Base-by-base conservation (phyloP, 805 yeast genomes). In the Ogataea saltuana region DNA sequence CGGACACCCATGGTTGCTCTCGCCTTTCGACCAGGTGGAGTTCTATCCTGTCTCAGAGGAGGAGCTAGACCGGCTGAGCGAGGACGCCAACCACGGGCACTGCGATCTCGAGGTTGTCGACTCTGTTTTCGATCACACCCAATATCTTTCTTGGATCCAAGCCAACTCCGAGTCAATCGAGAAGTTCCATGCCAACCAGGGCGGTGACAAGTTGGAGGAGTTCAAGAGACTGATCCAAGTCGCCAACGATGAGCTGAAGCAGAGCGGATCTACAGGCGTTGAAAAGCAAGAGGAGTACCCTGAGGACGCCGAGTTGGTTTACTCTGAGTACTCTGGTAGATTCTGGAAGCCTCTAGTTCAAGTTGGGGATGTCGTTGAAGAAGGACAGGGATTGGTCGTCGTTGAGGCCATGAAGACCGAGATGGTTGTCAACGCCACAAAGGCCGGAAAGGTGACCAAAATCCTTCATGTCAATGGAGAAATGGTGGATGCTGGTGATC, bases 351-450 rank as follows among this genome's bases (percentile, higher is more conserved):
- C 95, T 1, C 69, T 89, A 52, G 95, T 85, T 21, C 68, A 74
- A 44, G 90, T 76, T 34, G 97, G 97, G 18, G 93, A 86, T 55
- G 66, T 51, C 4, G 95, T 91, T 20, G 68, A 71, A 40, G 75
- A 68, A 35, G 95, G 90, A 25, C 91, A 88, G 55, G 88, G 88
- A 4, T 72, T 91, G 48, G 77, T 91, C 52, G 88, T 93, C 29
- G 87, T 91, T 41, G 99, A 91, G 67, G 98, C 99, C 42, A 91
- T 91, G 99, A 91, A 91, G 74, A 93, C 98, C 0, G 99, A 91
- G 68, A 91, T 91, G 97, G 77, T 80, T 39, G 95, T 91, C 26
- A 72, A 67, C 42, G 80, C 97, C 16, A 75, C 95, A 1, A 71
- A 60, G 43, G 70, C 71, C 17, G 95, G 96, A 56, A 84, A 78